These are phyloP conservation scores for Monascus ruber DNA, from an alignment of 2,329 filamentous ascomycete species.

Conservation along the genomic window DNA sequence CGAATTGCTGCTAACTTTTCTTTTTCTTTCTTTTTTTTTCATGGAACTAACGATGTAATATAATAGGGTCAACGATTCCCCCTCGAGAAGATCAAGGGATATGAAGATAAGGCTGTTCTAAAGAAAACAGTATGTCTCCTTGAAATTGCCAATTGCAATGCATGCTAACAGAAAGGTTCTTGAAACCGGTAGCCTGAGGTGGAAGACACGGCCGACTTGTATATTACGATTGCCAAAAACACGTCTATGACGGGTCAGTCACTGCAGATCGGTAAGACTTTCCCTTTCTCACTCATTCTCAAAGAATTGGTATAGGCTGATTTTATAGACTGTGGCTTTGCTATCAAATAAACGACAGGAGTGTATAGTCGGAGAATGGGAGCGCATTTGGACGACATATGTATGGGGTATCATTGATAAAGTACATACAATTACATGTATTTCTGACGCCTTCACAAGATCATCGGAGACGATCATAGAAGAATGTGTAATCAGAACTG, in stretches of 20 bases:
- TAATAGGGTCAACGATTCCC: slow-evolving; percentile 45
- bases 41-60: not conserved
- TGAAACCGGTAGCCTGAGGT: slow-evolving; percentile 22
- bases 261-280: slow-evolving; percentile 30
- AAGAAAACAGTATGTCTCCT: slow-evolving; percentile 41
- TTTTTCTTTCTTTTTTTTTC: not conserved
- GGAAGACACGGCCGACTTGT: slow-evolving; percentile 32
- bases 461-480: slow-evolving; percentile 24
- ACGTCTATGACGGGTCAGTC: slow-evolving; percentile 36
- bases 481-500: slow-evolving; percentile 16
- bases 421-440: too few relatives aligned
- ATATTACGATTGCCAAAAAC: slow-evolving; percentile 31
- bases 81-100: slow-evolving; percentile 43
- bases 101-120: slow-evolving; percentile 47
- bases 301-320: slow-evolving; percentile 2
- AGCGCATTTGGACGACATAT: not conserved
- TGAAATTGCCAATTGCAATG: not conserved
- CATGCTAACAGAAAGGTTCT: not conserved
- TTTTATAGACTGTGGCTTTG: slow-evolving; percentile 22
- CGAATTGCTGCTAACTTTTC: not conserved
- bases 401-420: slow-evolving; percentile 6
- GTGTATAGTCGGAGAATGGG: not conserved
- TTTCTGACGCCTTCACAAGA: not conserved
- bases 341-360: slow-evolving; percentile 8
- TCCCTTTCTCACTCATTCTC: not conserved